Evolutionary conservation across 2,329 filamentous ascomycete species (phyloP).

Genomic region (Pseudocercospora musae): DNA sequence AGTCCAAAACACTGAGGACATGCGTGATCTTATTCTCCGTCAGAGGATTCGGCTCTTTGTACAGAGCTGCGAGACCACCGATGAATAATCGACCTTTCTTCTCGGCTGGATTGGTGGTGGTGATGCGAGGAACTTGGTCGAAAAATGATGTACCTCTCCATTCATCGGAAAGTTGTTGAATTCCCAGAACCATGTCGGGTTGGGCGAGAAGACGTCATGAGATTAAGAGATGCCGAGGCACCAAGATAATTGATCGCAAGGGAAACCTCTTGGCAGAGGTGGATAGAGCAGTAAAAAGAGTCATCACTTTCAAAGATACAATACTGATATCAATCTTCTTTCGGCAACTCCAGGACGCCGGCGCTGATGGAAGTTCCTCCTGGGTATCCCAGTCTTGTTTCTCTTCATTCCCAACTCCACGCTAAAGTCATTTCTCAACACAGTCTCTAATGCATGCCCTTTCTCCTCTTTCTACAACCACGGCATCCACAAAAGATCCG

Average conservation of each 20-base stretch:
- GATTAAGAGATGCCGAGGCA: background rate
- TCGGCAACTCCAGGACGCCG: background rate
- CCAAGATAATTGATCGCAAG: background rate
- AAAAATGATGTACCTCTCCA: constrained; percentile 37
- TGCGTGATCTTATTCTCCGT: constrained; percentile 75
- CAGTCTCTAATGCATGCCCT: background rate
- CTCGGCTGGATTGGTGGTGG: background rate
- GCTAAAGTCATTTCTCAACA: background rate
- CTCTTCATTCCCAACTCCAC: background rate
- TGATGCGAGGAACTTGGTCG: constrained; percentile 36
- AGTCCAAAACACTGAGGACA: constrained; percentile 73
- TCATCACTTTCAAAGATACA: background rate
- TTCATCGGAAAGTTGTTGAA: constrained; percentile 28
- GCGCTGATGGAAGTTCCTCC: background rate
- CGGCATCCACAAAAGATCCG: constrained; percentile 95
- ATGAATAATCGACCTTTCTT: constrained; percentile 27
- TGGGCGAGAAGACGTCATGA: background rate
- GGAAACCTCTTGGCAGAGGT: background rate
- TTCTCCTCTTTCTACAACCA: constrained; percentile 61
- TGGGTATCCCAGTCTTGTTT: background rate
- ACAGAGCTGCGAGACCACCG: constrained; percentile 42
- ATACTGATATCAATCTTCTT: background rate
- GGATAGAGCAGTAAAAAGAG: background rate
- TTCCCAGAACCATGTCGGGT: constrained; percentile 25
- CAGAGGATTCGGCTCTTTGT: constrained; percentile 46